These are phyloP conservation scores for Miscanthus lutarioriparius DNA, from an alignment of 176 grass and related monocot species.

Conservation along the genomic window DNA sequence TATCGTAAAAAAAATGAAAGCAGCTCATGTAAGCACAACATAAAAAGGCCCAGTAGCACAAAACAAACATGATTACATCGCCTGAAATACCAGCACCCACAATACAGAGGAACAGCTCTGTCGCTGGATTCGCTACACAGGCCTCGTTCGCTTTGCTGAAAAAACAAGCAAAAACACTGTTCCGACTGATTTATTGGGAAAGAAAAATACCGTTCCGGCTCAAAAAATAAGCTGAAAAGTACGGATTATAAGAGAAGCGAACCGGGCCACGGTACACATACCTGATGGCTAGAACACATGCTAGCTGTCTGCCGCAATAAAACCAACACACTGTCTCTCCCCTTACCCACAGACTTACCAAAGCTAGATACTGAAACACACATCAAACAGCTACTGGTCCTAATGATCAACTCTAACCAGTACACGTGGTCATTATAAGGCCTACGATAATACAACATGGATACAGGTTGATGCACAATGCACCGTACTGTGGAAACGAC, in stretches of 20 bases:
- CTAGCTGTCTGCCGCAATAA: constrained; percentile 7
- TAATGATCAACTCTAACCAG: constrained; percentile 33
- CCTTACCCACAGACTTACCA: neutral
- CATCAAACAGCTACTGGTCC: constrained; percentile 5
- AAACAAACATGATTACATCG: neutral
- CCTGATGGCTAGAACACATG: neutral
- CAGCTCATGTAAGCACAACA: neutral
- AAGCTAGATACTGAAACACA: neutral
- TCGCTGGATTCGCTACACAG: neutral
- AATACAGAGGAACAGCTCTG: neutral
- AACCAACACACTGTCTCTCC: constrained; percentile 13
- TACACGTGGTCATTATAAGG: neutral
- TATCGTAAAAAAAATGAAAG: neutral
- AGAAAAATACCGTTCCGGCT: too few relatives aligned
- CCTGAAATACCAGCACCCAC: neutral
- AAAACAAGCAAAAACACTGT: too few relatives aligned
- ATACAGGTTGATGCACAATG: constrained; percentile 22
- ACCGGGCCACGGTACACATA: too few relatives aligned
- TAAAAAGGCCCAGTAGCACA: neutral
- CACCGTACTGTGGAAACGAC: constrained; percentile 14
- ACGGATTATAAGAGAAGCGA: too few relatives aligned
- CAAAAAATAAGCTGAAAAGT: too few relatives aligned
- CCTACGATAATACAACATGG: constrained; percentile 45
- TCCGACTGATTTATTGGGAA: too few relatives aligned
- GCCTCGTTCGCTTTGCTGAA: too few relatives aligned